These are phyloP conservation scores for Paramecium primaurelia DNA, from an alignment of 73 alveolate genomes.

Conservation along the genomic window DNA sequence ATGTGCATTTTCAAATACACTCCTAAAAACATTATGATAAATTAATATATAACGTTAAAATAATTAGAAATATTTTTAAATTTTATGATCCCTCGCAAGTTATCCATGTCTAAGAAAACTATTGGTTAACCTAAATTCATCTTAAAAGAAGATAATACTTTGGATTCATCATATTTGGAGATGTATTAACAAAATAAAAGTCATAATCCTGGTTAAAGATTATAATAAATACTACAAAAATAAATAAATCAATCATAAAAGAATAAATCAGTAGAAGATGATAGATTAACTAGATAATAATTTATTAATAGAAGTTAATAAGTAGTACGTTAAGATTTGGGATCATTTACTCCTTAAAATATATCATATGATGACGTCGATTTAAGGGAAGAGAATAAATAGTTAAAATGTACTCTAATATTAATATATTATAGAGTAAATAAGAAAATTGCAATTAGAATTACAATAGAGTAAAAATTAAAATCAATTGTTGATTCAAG, in stretches of 20 bases:
- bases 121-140: slow-evolving; percentile 12
- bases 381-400: slow-evolving; percentile 26
- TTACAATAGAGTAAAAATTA: background rate
- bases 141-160: background rate
- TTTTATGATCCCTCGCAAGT: slow-evolving; percentile 37
- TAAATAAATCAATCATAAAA: slow-evolving; percentile 10
- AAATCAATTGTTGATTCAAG: background rate
- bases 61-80: background rate
- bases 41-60: background rate
- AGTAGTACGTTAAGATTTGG: background rate
- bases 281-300: slow-evolving; percentile 24
- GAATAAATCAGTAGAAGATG: slow-evolving; percentile 37
- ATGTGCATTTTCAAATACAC: background rate
- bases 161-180: slow-evolving; percentile 41
- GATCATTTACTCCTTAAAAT: slow-evolving; percentile 3
- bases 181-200: background rate
- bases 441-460: slow-evolving; percentile 3
- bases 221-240: slow-evolving; percentile 14
- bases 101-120: background rate
- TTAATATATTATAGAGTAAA: background rate
- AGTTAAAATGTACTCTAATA: slow-evolving; percentile 15
- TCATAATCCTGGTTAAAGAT: slow-evolving; percentile 1
- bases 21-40: slow-evolving; percentile 16
- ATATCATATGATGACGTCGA: background rate
- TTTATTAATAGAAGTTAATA: slow-evolving; percentile 42